phyloP scores from a whole-genome alignment of 345 rosid species.

The Ailanthus altissimus region DNA sequence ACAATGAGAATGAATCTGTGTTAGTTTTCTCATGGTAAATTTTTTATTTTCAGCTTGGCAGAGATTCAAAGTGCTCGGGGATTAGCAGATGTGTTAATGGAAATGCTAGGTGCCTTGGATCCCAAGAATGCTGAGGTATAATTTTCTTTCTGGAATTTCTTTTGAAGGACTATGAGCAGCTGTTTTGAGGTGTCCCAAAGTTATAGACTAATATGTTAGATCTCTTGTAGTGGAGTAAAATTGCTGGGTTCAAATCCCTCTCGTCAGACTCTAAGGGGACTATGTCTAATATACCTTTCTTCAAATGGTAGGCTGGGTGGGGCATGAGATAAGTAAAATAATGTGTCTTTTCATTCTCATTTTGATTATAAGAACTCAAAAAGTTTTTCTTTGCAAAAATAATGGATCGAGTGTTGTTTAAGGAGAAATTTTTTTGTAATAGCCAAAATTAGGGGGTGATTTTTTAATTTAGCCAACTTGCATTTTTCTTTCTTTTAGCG shows the following conservation, averaged over 20 bases:
- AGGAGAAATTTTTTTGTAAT: neutral
- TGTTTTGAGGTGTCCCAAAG: neutral
- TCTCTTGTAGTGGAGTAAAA: no score
- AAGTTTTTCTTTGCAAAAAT: neutral
- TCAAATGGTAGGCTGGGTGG: neutral
- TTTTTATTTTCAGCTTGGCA: slow-evolving; percentile 47
- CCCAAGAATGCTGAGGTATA: slow-evolving; percentile 75
- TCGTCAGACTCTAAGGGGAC: no score
- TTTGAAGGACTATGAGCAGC: neutral
- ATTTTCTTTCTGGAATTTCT: neutral
- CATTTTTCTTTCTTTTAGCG: no score
- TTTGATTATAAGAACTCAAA: neutral
- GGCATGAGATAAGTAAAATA: neutral
- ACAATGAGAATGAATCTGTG: neutral
- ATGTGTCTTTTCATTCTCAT: neutral
- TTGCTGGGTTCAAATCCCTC: no score
- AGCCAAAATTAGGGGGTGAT: no score
- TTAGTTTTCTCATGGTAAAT: neutral
- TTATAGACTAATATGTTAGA: no score
- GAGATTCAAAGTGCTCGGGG: slow-evolving; percentile 83
- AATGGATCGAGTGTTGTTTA: neutral
- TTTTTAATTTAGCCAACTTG: no score
- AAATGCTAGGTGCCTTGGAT: slow-evolving; percentile 89
- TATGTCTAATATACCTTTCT: no score
- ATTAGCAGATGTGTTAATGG: slow-evolving; percentile 69